These are phyloP conservation scores for Takakia lepidozioides DNA, from an alignment of 225 moss, liverwort and hornwort species.

Conservation along the genomic window DNA sequence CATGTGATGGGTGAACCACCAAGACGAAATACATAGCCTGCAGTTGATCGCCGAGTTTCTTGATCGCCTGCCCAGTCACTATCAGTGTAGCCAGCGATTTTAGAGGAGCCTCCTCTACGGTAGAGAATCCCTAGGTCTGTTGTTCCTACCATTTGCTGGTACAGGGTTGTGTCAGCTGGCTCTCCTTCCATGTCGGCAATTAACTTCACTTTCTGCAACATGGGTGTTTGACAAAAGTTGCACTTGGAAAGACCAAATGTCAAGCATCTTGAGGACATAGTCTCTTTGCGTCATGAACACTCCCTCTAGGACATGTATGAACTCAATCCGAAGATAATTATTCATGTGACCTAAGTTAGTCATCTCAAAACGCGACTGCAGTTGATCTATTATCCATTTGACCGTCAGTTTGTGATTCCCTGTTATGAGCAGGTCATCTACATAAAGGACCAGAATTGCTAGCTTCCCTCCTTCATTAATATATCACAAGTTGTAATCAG, in stretches of 20 bases:
- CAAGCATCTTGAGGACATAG: neutral
- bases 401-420: too few species aligned
- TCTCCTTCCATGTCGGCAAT: too few species aligned
- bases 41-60: neutral
- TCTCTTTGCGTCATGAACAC: neutral
- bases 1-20: neutral
- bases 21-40: neutral
- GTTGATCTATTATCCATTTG: neutral
- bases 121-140: too few species aligned
- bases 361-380: neutral
- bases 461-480: neutral
- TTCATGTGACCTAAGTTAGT: neutral
- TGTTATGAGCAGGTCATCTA: neutral
- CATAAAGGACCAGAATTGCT: neutral
- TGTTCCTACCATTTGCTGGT: neutral
- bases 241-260: too few species aligned
- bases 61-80: neutral
- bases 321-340: too few species aligned
- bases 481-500: neutral
- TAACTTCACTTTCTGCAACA: neutral
- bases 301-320: neutral
- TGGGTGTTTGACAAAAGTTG: too few species aligned
- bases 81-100: neutral
- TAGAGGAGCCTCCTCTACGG: neutral
- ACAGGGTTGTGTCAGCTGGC: too few species aligned